phyloP scores from a whole-genome alignment of 306 rosid genomes.

The Malus asiatica region DNA sequence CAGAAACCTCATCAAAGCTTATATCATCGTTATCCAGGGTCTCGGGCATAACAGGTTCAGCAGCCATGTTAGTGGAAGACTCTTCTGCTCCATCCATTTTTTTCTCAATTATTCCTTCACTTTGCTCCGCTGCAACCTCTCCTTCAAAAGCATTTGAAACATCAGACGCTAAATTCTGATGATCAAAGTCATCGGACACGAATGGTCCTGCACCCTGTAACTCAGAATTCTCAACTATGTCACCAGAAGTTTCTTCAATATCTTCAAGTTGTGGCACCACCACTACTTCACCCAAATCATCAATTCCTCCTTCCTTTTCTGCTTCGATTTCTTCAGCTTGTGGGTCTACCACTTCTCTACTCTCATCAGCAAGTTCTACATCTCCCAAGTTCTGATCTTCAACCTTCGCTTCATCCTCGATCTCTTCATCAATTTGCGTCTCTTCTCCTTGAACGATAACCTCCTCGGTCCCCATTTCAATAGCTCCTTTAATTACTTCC shows the following conservation, averaged over 20 bases:
- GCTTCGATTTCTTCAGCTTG: slow-evolving; percentile 8
- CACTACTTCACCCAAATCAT: slow-evolving; percentile 1
- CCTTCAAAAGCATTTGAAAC: background rate
- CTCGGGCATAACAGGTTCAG: background rate
- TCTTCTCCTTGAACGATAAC: background rate
- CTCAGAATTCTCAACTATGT: background rate
- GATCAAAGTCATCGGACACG: background rate
- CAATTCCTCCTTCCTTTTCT: background rate
- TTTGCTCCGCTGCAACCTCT: background rate
- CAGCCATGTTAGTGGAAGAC: background rate
- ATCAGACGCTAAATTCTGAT: background rate
- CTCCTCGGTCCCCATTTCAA: background rate
- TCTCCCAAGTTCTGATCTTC: slow-evolving; percentile 3
- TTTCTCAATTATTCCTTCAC: slow-evolving; percentile 10
- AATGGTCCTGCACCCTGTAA: background rate
- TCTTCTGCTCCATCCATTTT: background rate
- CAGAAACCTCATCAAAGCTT: background rate
- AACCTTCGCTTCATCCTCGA: slow-evolving; percentile 11
- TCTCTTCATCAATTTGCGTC: background rate
- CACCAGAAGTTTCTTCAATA: background rate
- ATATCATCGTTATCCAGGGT: background rate
- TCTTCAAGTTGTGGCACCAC: background rate
- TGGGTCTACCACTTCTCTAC: background rate
- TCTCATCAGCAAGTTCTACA: background rate
- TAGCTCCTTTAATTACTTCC: background rate